Evolutionary conservation across 257 asterid genomes (phyloP).

Genomic region (Osmanthus fragrans): DNA sequence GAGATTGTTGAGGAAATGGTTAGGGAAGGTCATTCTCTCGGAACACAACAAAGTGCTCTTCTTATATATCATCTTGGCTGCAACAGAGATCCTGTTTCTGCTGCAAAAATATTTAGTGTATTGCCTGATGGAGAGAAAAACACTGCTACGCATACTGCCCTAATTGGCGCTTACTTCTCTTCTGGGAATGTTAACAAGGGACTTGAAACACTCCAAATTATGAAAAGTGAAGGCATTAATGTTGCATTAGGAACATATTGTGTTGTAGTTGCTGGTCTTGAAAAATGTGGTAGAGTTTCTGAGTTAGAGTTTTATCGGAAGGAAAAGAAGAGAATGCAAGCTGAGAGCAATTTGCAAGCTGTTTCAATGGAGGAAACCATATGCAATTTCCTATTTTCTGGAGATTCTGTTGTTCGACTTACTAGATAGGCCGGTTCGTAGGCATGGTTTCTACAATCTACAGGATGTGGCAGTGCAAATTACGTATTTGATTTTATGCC

Average conservation of each 20-base stretch:
- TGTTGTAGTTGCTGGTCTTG: slow-evolving; percentile 67
- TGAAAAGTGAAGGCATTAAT: slow-evolving; percentile 52
- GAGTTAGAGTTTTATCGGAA: slow-evolving; percentile 53
- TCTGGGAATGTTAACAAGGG: slow-evolving; percentile 57
- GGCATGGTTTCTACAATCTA: not conserved
- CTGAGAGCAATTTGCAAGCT: slow-evolving; percentile 27
- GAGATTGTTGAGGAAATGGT: slow-evolving; percentile 63
- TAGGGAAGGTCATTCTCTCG: slow-evolving; percentile 55
- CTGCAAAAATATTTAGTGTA: slow-evolving; percentile 55
- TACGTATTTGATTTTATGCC: not conserved
- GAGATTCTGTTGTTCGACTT: slow-evolving; percentile 27
- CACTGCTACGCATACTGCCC: slow-evolving; percentile 68
- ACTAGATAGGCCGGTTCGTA: not conserved
- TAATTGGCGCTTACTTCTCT: slow-evolving; percentile 60
- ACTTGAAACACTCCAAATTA: slow-evolving; percentile 52
- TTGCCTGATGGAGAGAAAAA: slow-evolving; percentile 67
- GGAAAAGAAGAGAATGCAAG: slow-evolving; percentile 54
- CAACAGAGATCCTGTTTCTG: slow-evolving; percentile 45
- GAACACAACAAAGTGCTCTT: slow-evolving; percentile 64
- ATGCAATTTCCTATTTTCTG: slow-evolving; percentile 70
- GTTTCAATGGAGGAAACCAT: slow-evolving; percentile 53
- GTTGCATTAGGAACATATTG: slow-evolving; percentile 60
- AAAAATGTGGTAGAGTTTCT: slow-evolving; percentile 43
- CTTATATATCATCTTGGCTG: slow-evolving; percentile 72
- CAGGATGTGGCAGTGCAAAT: not conserved